These are phyloP conservation scores for Macaranga tanarius DNA, from an alignment of 441 rosid genomes.

Conservation along the genomic window DNA sequence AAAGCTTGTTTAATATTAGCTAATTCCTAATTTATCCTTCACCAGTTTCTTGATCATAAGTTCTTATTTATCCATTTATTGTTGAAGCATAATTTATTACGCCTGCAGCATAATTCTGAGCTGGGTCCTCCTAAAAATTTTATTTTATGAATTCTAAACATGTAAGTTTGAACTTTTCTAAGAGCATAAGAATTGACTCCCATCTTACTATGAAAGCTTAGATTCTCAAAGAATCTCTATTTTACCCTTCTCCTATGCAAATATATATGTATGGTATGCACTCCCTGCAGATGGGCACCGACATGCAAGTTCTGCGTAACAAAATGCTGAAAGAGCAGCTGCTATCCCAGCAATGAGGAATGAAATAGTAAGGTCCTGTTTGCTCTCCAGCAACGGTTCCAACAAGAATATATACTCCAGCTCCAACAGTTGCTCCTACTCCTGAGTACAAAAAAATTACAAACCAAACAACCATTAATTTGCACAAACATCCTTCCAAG, in stretches of 20 bases:
- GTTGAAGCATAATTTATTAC: neutral
- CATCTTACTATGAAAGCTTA: neutral
- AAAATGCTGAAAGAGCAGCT: conserved; percentile 89
- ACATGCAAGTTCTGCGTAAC: conserved; percentile 93
- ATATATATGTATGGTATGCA: conserved; percentile 96
- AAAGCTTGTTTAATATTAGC: neutral
- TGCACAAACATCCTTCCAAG: neutral
- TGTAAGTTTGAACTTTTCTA: no score
- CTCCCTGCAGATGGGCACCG: conserved; percentile 98
- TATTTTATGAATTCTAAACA: neutral
- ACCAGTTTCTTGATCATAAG: neutral
- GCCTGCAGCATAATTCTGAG: neutral
- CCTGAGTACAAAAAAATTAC: conserved; percentile 45
- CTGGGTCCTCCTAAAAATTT: neutral
- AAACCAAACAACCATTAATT: neutral
- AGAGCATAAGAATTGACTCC: neutral
- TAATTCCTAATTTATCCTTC: neutral
- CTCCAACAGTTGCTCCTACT: conserved; percentile 96
- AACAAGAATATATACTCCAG: conserved; percentile 96
- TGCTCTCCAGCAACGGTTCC: conserved; percentile 99
- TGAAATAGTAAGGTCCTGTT: conserved; percentile 85
- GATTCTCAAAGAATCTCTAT: neutral
- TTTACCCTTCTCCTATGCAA: conserved; percentile 94
- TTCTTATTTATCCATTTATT: neutral
- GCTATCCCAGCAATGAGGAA: conserved; percentile 95